Evolutionary conservation across 208 protist species (phyloP), one percentile per base, ranked within the genome.

Genomic region (Trypanosoma rangeli): DNA sequence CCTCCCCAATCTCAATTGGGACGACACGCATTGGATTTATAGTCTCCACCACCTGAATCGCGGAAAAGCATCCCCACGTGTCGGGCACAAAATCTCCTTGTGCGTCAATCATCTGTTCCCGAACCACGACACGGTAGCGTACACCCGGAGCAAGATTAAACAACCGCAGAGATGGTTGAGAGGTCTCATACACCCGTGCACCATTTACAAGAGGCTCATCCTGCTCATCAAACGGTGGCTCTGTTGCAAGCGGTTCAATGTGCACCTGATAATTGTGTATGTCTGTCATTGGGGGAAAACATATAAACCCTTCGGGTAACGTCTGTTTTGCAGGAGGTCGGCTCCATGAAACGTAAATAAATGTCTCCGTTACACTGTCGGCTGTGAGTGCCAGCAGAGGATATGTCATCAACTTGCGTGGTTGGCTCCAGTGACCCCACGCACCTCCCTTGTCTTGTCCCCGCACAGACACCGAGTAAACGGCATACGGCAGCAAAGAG

Each of bases 261-360:
- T 78, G 77, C 24, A 97, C 85, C 64, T 94, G 90, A 66, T 95
- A 97, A 75, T 94, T 97, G 82, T 97, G 93, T 64, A 90, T 81
- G 44, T 83, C 85, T 16, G 76, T 75, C 0, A 70, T 54, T 5
- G 68, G 64, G 24, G 93, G 93, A 69, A 94, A 97, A 78, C 85
- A 92, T 37, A 84, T 69, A 54, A 90, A 82, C 22, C 75, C 57
- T 29, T 73, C 64, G 13, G 66, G 37, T 5, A 69, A 9, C 13
- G n/a, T 22, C 35, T 77, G 55, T 31, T 28, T 53, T 29, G 65
- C 70, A 37, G 59, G 37, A 50, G 86, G 87, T n/a, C 93, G 83
- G 57, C 67, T 66, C 90, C 93, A 97, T 7, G 72, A 74, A 22
- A 96, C 61, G 65, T 88, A 75, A 53, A 95, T 74, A 68, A 95